Base-by-base conservation (phyloP, 441 rosid genomes). In the Bruguiera hainesii region DNA sequence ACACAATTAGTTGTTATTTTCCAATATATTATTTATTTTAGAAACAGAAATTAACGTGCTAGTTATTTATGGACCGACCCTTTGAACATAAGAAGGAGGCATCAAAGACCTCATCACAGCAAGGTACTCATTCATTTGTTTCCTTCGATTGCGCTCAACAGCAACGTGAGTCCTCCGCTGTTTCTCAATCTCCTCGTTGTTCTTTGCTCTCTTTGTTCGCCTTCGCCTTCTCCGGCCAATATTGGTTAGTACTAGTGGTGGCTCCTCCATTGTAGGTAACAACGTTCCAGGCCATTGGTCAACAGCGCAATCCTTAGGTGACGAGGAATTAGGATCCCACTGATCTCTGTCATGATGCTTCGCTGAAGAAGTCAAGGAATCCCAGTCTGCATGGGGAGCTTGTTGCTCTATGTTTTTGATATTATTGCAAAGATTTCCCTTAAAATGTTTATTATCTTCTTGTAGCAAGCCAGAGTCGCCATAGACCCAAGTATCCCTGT, bases 141-240 rank as follows among this genome's bases (percentile, higher is more conserved):
- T 91, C 68, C 98, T 83, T 20, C 98, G 82, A 68, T 88, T 91
- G 6, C 98, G 86, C 75, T 91, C 98, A 29, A 91, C 95, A 2
- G 95, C 91, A 86, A 91, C 89, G 89, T 91, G 98, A 71, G 91
- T 88, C 89, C 88, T 91, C 73, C 98, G 86, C 79, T 91, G 96
- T 37, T 73, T 88, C 85, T 81, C 87, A 18, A 86, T 84, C 6
- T 91, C 98, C 70, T 88, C 96, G 74, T 86, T 84, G 78, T 89
- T 88, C 75, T 84, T 89, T 42, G 79, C 73, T 66, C 70, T 82
- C 84, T 75, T 86, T 39, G 89, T 63, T 37, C 95, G 84, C 28
- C 90, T 78, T 65, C 96, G 67, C 70, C 81, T 89, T 16, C 83
- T 74, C 48, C 87, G 78, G 57, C 68, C 37, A 0, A 71, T 1